Base-by-base conservation (phyloP, 2,329 filamentous ascomycete genomes). In the Bipolaris gigantea region DNA sequence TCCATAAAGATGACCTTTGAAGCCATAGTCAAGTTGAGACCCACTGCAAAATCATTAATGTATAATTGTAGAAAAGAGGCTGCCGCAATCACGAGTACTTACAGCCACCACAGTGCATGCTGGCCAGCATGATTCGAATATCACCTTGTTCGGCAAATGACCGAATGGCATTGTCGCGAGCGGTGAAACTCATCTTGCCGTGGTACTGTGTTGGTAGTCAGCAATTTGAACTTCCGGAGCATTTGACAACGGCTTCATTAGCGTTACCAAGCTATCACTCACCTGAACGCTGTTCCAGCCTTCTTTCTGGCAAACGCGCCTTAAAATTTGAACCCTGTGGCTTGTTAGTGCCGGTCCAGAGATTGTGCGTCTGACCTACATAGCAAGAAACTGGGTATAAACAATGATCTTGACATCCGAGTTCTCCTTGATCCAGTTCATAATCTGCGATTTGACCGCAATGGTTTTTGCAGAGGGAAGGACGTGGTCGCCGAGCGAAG, bases 21-120 rank as follows among this genome's bases (percentile, higher is more conserved):
- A 0, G 85, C 85, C 69, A 80, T 80, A 0, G 83, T 85, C 10
- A 88, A 72, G 60, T 88, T 86, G 19, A 88, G 76, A 0, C 82
- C 81, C 47, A 76, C 64, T 71, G 44, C 5, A 18, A 32, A 6
- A n/a, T 16, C 19, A 7, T 43, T 9, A 43, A 7, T n/a, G 15
- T 32, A 10, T 18, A 36, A 1, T 19, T 13, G 27, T 19, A n/a
- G 3, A 4, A 19, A 1, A 21, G 13, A 40, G 2, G 25, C 25
- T 13, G n/a, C n/a, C 23, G 1, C 5, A 19, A 19, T 1, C 9
- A 15, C 2, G 6, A 48, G 4, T 5, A 60, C 61, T 60, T 61
- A 71, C 47, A 71, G 2, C 85, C 84, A 30, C 85, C 85, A 19
- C 79, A 81, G 47, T 80, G 82, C 1, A 87, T 72, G 0, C 81